Percentiles rank a stretch among this genome's conserved stretches.
These are phyloP conservation scores for Malassezia dermatis DNA, from an alignment of 1,284 basidiomycete genomes.

Conservation along the genomic window DNA sequence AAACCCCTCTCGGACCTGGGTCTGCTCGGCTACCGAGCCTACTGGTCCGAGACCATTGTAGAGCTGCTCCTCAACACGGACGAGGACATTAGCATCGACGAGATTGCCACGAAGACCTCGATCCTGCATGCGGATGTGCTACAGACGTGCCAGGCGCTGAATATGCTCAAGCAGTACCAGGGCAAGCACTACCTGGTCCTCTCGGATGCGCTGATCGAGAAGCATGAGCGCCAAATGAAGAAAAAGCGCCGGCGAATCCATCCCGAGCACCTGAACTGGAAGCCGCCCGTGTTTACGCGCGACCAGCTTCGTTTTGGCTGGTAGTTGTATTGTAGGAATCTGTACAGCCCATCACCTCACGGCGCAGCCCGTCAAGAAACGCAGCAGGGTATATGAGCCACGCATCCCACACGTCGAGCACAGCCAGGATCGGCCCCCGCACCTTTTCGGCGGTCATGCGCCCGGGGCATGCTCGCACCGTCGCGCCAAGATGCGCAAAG, in stretches of 20 bases:
- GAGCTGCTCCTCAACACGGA: slow-evolving; percentile 63
- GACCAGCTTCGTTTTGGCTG: slow-evolving; percentile 42
- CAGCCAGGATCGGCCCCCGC: slow-evolving; percentile 69
- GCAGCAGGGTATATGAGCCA: slow-evolving; percentile 65
- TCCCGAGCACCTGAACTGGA: slow-evolving; percentile 72
- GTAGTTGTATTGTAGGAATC: slow-evolving; percentile 15
- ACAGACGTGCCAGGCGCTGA: slow-evolving; percentile 93
- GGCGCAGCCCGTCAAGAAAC: slow-evolving; percentile 55
- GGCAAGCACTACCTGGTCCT: slow-evolving; percentile 88
- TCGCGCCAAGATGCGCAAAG: slow-evolving; percentile 32
- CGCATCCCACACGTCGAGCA: slow-evolving; percentile 88
- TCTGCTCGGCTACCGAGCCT: slow-evolving; percentile 82
- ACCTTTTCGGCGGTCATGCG: slow-evolving; percentile 33
- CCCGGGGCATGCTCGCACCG: slow-evolving; percentile 23
- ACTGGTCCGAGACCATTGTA: slow-evolving; percentile 95
- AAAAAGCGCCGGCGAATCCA: slow-evolving; percentile 74
- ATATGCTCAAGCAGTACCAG: slow-evolving; percentile 92
- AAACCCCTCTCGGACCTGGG: slow-evolving; percentile 94
- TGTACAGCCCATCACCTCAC: not conserved
- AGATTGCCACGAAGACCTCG: slow-evolving; percentile 90
- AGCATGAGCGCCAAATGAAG: slow-evolving; percentile 70
- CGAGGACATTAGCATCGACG: slow-evolving; percentile 81
- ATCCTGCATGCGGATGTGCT: slow-evolving; percentile 94
- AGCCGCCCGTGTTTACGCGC: slow-evolving; percentile 55
- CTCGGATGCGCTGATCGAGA: slow-evolving; percentile 78